Evolutionary conservation across 208 protist species (phyloP).

Genomic region (Crithidia thermophila): DNA sequence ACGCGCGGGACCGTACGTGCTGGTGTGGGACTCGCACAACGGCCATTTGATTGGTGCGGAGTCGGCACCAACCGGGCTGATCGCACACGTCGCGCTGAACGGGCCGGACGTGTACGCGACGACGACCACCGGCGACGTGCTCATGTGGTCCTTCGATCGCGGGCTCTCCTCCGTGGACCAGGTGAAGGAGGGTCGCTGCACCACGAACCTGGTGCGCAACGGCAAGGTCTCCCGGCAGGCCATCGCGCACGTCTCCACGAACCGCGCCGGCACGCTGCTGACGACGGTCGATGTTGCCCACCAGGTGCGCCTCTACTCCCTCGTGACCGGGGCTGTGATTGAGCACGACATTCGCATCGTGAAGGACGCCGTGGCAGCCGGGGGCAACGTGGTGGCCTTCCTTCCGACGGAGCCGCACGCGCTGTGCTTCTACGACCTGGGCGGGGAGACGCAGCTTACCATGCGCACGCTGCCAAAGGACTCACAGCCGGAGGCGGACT

Average conservation of each 20-base stretch:
- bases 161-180: slow-evolving; percentile 61
- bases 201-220: slow-evolving; percentile 64
- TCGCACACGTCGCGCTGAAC: slow-evolving; percentile 57
- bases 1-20: slow-evolving; percentile 41
- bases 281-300: slow-evolving; percentile 31
- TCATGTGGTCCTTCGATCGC: slow-evolving; percentile 50
- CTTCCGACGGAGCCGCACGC: slow-evolving; percentile 13
- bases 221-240: slow-evolving; percentile 55
- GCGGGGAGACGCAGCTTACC: slow-evolving; percentile 14
- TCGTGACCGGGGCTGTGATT: slow-evolving; percentile 31
- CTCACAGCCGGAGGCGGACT: slow-evolving; percentile 26
- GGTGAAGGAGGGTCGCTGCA: slow-evolving; percentile 47
- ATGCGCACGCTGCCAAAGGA: slow-evolving; percentile 35
- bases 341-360: slow-evolving; percentile 31
- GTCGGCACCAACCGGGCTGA: slow-evolving; percentile 46
- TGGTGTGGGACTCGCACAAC: slow-evolving; percentile 64
- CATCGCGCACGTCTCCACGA: slow-evolving; percentile 42
- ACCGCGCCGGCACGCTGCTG: slow-evolving; percentile 35
- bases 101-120: slow-evolving; percentile 50
- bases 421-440: slow-evolving; percentile 24
- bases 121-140: slow-evolving; percentile 57
- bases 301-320: slow-evolving; percentile 43
- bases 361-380: slow-evolving; percentile 36
- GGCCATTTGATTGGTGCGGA: slow-evolving; percentile 52
- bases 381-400: slow-evolving; percentile 44